Evolutionary conservation across 2,329 filamentous ascomycete species (phyloP).

Genomic region (Penicillium capsulatum): DNA sequence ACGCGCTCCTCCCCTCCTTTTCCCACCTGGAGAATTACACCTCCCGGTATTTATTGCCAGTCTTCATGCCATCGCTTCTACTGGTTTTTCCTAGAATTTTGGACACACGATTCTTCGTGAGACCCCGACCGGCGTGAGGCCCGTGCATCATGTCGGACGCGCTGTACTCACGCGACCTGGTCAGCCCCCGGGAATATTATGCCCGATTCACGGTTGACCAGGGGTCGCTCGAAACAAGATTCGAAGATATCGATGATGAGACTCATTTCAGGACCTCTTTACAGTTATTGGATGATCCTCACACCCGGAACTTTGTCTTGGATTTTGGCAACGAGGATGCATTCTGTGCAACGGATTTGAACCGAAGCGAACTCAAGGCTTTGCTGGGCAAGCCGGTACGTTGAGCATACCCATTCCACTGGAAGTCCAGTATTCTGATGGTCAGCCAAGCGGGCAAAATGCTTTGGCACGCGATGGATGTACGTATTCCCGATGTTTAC

Average conservation of each 20-base stretch:
- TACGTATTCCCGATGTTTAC: constrained; percentile 39
- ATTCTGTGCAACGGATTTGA: constrained; percentile 38
- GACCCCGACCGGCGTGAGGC: background rate
- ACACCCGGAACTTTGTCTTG: constrained; percentile 41
- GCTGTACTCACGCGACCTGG: constrained; percentile 6
- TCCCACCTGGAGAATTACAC: background rate
- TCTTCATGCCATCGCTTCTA: background rate
- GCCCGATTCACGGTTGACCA: constrained; percentile 21
- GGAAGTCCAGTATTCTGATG: background rate
- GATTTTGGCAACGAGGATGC: constrained; percentile 44
- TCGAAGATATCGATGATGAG: constrained; percentile 38
- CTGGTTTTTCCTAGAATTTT: background rate
- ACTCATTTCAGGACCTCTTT: constrained; percentile 30
- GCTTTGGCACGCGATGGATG: constrained; percentile 66
- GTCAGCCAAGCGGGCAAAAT: constrained; percentile 41
- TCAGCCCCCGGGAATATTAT: constrained; percentile 31
- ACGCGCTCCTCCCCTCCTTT: constrained; percentile 12
- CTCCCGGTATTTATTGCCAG: constrained; percentile 1
- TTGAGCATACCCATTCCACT: background rate
- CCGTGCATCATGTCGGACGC: background rate
- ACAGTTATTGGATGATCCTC: constrained; percentile 25
- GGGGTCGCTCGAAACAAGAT: constrained; percentile 22
- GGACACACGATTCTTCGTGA: no score
- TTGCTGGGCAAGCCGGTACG: constrained; percentile 35
- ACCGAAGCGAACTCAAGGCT: constrained; percentile 31